These are phyloP conservation scores for Exophiala oligosperma DNA, from an alignment of 2,329 filamentous ascomycete species.

Conservation along the genomic window DNA sequence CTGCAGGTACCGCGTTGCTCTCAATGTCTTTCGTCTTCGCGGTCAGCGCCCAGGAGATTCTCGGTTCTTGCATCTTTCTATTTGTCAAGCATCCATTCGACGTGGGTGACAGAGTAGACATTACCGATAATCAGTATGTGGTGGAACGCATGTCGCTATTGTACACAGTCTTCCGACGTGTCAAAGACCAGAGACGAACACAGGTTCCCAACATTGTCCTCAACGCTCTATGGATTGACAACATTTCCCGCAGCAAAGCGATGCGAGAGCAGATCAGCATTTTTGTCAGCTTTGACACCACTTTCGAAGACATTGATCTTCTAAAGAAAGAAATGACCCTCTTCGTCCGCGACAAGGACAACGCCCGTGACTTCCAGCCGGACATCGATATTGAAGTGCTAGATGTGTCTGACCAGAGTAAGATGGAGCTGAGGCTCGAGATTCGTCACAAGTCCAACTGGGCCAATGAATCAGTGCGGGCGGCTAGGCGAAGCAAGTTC, in stretches of 20 bases:
- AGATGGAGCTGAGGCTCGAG: constrained; percentile 77
- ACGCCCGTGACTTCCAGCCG: constrained; percentile 85
- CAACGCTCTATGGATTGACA: constrained; percentile 94
- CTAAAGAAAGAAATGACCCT: constrained; percentile 79
- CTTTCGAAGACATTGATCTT: constrained; percentile 84
- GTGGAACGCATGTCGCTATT: constrained; percentile 94
- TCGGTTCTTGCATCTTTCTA: constrained; percentile 97
- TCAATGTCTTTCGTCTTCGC: constrained; percentile 97
- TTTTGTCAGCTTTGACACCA: constrained; percentile 80
- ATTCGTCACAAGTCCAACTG: constrained; percentile 93
- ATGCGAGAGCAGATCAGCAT: constrained; percentile 86
- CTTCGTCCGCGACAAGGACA: constrained; percentile 82
- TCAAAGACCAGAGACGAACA: constrained; percentile 75
- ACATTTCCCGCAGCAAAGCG: constrained; percentile 83
- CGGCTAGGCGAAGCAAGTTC: constrained; percentile 85
- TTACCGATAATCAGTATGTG: constrained; percentile 66
- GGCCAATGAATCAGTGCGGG: constrained; percentile 81
- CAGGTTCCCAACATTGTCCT: constrained; percentile 89
- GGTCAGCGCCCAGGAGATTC: constrained; percentile 85
- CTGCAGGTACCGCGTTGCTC: constrained; percentile 85
- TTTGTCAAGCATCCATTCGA: constrained; percentile 99
- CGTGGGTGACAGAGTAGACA: constrained; percentile 90
- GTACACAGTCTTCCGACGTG: constrained; percentile 86
- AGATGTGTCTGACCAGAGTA: constrained; percentile 81
- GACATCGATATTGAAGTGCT: constrained; percentile 77